Conservation (phyloP, 202 grass and related monocot species). For the Schoenoplectus tabernaemontani region DNA sequence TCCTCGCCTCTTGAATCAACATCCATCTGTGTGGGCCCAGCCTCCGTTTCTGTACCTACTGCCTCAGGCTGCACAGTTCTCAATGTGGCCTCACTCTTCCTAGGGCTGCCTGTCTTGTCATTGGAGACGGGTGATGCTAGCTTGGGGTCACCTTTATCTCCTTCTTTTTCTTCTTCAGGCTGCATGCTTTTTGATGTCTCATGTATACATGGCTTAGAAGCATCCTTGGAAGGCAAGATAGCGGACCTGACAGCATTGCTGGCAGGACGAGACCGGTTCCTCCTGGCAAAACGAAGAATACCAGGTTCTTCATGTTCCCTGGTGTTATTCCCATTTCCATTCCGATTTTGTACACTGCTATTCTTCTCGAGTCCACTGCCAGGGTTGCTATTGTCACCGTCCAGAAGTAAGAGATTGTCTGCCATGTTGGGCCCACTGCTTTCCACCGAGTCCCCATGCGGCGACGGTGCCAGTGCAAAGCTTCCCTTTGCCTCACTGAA, state of each 20-base stretch:
- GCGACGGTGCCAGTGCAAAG: slow-evolving; percentile 68
- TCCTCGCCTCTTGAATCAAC: background rate
- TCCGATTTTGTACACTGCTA: slow-evolving; percentile 33
- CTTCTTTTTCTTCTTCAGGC: slow-evolving; percentile 20
- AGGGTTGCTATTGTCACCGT: slow-evolving; percentile 69
- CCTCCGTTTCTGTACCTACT: background rate
- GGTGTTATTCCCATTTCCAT: slow-evolving; percentile 41
- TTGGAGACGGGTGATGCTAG: background rate
- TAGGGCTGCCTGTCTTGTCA: background rate
- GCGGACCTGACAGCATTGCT: background rate
- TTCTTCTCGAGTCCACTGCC: slow-evolving; percentile 41
- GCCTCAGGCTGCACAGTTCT: background rate
- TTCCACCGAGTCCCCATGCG: slow-evolving; percentile 89
- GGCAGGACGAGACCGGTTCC: slow-evolving; percentile 27
- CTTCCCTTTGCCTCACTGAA: slow-evolving; percentile 84
- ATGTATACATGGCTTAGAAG: background rate
- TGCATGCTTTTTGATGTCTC: background rate
- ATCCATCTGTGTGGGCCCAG: background rate
- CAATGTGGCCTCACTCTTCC: background rate
- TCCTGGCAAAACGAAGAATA: slow-evolving; percentile 61
- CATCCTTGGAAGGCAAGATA: slow-evolving; percentile 9
- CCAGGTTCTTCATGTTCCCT: slow-evolving; percentile 77
- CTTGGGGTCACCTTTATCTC: slow-evolving; percentile 11
- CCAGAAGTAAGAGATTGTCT: slow-evolving; percentile 84
- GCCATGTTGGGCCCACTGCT: slow-evolving; percentile 78